Evolutionary conservation across 2,329 filamentous ascomycete genomes (phyloP), one percentile per base, ranked within the genome.

Genomic region (Raffaelea arxii): DNA sequence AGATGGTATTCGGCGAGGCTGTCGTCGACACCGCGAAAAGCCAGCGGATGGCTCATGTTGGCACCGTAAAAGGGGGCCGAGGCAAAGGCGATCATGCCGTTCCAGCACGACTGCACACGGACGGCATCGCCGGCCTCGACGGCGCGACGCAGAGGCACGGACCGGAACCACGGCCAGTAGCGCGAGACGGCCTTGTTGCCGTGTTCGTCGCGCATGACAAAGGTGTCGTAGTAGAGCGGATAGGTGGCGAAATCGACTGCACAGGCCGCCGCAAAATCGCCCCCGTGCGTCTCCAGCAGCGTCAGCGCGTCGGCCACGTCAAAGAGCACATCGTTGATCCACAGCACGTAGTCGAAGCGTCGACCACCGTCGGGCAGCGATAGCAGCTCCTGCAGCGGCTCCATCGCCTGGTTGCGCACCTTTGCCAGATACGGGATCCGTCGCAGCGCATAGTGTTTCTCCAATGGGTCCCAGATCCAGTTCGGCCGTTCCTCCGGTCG

Each of bases 361-460:
- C 58, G 59, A n/a, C 76, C 77, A 3, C 19, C 32, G 4, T 23
- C 27, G 18, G 5, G 10, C 23, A 30, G 23, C 7, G 59, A 59
- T 11, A 69, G 61, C 39, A 82, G 57, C 40, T 70, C 65, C 35
- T 65, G 62, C 50, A 87, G 59, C 3, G 80, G 80, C 51, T 74
- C 64, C 59, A 87, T 66, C 12, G 75, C 75, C 51, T 69, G 61
- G 62, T 88, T 87, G 32, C 84, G 74, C 44, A 83, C 61, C 6
- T 66, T 67, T 1, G 84, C 72, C 24, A 87, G 68, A 58, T 84
- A 86, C 0, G 82, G 80, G 55, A 87, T 85, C 30, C 83, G 72
- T 40, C 83, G 59, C 53, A 83, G 58, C 53, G 80, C 77, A 54
- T 67, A 76, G 46, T 67, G 67, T 3, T 68, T 68, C 30, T 69